phyloP scores from a whole-genome alignment of 148 eudicot species.

The Camellia sinensis region DNA sequence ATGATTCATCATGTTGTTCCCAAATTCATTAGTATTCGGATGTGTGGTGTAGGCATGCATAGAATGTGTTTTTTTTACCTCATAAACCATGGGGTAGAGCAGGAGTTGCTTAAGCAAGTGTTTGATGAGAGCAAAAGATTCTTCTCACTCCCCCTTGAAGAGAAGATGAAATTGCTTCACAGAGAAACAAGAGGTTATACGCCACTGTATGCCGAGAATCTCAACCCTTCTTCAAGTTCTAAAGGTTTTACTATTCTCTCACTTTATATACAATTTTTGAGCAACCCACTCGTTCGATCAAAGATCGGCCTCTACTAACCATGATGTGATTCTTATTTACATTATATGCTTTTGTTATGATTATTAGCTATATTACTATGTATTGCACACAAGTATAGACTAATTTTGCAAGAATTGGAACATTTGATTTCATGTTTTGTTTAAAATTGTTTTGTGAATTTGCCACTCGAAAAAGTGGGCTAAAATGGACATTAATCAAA shows the following conservation, averaged over 20 bases:
- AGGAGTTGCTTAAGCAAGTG: constrained; percentile 33
- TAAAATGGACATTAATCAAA: too few relatives aligned
- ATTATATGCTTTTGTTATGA: too few relatives aligned
- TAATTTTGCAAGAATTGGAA: too few relatives aligned
- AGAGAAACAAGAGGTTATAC: constrained; percentile 63
- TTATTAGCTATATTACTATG: too few relatives aligned
- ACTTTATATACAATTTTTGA: too few relatives aligned
- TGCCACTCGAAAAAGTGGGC: too few relatives aligned
- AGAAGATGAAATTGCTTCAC: constrained; percentile 56
- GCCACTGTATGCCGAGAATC: constrained; percentile 62
- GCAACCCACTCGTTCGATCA: too few relatives aligned
- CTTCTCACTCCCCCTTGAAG: constrained; percentile 62
- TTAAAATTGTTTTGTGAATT: too few relatives aligned
- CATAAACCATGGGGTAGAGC: constrained; percentile 77
- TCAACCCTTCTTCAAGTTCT: constrained; percentile 40
- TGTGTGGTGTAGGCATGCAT: constrained; percentile 55
- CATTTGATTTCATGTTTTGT: too few relatives aligned
- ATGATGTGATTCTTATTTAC: too few relatives aligned
- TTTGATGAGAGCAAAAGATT: constrained; percentile 63
- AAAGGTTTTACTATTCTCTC: constrained; percentile 34
- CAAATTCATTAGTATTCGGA: not conserved
- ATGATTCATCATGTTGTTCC: not conserved
- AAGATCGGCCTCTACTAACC: too few relatives aligned
- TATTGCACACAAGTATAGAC: too few relatives aligned
- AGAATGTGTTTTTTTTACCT: constrained; percentile 78